Evolutionary conservation across 352 stramenopile species (phyloP).

Genomic region (Aphanomyces cochlioides): DNA sequence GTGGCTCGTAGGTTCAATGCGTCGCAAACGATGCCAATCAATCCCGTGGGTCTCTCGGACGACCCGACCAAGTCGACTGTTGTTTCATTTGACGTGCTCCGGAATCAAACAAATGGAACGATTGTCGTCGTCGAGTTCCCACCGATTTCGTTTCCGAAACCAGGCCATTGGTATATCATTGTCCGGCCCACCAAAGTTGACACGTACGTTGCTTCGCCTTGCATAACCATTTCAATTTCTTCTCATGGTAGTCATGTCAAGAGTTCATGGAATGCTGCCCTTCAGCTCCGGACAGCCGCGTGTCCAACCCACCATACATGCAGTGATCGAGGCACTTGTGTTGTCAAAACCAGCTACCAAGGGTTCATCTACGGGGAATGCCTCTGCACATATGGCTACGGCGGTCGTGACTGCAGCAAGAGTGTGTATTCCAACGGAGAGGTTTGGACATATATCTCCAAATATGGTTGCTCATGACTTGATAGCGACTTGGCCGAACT

Average conservation of each 20-base stretch:
- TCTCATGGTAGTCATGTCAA: not conserved
- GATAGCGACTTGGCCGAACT: constrained; percentile 35
- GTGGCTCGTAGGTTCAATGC: constrained; percentile 10
- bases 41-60: not conserved
- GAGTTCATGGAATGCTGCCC: constrained; percentile 31
- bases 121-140: constrained; percentile 6
- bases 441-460: not conserved
- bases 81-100: constrained; percentile 3
- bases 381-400: constrained; percentile 41
- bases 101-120: constrained; percentile 12
- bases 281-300: constrained; percentile 34
- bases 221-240: not conserved
- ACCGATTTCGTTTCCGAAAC: constrained; percentile 33
- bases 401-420: constrained; percentile 36
- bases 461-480: not conserved
- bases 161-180: constrained; percentile 36
- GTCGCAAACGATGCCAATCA: not conserved
- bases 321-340: constrained; percentile 36
- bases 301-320: constrained; percentile 34
- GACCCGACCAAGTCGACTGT: constrained; percentile 7
- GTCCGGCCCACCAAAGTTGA: constrained; percentile 30
- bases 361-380: constrained; percentile 39
- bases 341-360: constrained; percentile 35
- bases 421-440: not conserved
- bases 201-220: not conserved